Conservation (phyloP, 352 stramenopile genomes). For the Globisporangium middletonii region DNA sequence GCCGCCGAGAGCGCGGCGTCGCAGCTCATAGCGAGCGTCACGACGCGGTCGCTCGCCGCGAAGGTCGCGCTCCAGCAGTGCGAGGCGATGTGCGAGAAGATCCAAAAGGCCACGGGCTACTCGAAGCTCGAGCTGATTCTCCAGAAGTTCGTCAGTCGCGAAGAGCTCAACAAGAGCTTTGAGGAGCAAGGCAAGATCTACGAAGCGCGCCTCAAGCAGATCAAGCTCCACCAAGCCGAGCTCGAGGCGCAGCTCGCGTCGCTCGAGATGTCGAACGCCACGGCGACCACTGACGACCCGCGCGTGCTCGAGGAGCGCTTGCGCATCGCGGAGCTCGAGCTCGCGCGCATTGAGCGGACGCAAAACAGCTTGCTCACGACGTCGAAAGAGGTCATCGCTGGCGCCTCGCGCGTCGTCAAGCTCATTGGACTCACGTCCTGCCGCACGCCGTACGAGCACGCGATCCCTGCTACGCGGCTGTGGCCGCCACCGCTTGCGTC, state of each 20-base stretch:
- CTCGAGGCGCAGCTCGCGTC: constrained; percentile 64
- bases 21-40: constrained; percentile 26
- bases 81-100: constrained; percentile 79
- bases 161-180: constrained; percentile 75
- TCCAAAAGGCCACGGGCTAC: constrained; percentile 75
- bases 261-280: constrained; percentile 59
- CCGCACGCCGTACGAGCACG: constrained; percentile 46
- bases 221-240: constrained; percentile 64
- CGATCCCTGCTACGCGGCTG: constrained; percentile 44
- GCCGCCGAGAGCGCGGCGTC: constrained; percentile 17
- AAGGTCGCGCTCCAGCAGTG: constrained; percentile 78
- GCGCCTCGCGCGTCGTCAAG: constrained; percentile 62
- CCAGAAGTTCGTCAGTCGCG: constrained; percentile 71
- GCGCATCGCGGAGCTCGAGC: constrained; percentile 61
- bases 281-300: constrained; percentile 45
- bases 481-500: constrained; percentile 55
- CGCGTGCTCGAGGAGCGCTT: constrained; percentile 65
- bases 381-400: constrained; percentile 72
- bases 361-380: constrained; percentile 59
- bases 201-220: constrained; percentile 71
- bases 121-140: constrained; percentile 74
- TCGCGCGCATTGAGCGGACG: constrained; percentile 55
- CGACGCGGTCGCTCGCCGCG: constrained; percentile 48
- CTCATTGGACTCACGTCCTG: constrained; percentile 72
- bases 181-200: constrained; percentile 82